These are phyloP conservation scores for Sarcocystis neurona DNA, from an alignment of 169 alveolate genomes.

Conservation along the genomic window DNA sequence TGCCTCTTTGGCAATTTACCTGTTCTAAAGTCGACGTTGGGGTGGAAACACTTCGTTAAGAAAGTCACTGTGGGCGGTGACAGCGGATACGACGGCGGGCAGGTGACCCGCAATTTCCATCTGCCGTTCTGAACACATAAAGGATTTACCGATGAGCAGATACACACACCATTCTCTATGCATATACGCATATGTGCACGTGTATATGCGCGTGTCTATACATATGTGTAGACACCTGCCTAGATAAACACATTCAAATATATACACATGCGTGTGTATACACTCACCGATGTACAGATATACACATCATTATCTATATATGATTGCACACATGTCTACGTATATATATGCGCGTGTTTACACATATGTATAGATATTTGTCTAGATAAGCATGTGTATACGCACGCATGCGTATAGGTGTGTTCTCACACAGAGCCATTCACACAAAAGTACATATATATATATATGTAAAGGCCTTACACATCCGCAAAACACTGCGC, in stretches of 20 bases:
- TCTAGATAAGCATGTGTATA: not conserved
- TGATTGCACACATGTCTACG: not conserved
- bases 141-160: not conserved
- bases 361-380: too few relatives aligned
- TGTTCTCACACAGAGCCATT: not conserved
- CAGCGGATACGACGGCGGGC: conserved; percentile 92
- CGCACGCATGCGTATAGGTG: not conserved
- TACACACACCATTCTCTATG: not conserved
- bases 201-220: not conserved
- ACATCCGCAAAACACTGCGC: not conserved
- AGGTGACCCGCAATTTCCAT: conserved; percentile 84
- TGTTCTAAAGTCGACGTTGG: conserved; percentile 93
- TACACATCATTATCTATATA: not conserved
- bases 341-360: too few relatives aligned
- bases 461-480: not conserved
- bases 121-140: conserved; percentile 76
- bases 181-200: too few relatives aligned
- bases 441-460: not conserved
- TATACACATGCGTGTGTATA: not conserved
- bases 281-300: not conserved
- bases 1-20: too few relatives aligned
- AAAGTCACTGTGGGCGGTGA: conserved; percentile 93
- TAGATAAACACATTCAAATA: not conserved
- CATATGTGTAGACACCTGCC: not conserved
- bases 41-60: conserved; percentile 94